These are phyloP conservation scores for Pseudogymnoascus sp. DNA, from an alignment of 2,329 filamentous ascomycete genomes.

Conservation along the genomic window DNA sequence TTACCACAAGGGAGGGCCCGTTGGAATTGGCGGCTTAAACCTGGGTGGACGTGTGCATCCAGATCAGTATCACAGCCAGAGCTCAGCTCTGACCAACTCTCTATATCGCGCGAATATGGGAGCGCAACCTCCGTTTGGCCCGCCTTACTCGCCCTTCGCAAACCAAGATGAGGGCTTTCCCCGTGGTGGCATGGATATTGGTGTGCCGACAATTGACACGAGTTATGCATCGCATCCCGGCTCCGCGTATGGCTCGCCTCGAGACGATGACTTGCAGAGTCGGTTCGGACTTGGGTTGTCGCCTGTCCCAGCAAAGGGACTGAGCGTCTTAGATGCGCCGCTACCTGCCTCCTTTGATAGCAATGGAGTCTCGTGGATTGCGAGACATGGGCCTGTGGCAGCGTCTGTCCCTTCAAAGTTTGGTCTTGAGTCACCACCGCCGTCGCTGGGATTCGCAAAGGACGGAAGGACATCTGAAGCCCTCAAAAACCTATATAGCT, in stretches of 20 bases:
- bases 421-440: conserved; percentile 74
- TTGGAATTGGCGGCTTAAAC: conserved; percentile 40
- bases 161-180: conserved; percentile 48
- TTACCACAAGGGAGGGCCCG: conserved; percentile 61
- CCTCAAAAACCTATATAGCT: conserved; percentile 56
- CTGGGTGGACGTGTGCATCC: conserved; percentile 62
- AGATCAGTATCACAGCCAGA: conserved; percentile 52
- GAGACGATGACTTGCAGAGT: conserved; percentile 53
- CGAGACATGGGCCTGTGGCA: conserved; percentile 80
- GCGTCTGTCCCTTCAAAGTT: conserved; percentile 91
- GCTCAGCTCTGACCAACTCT: conserved; percentile 66
- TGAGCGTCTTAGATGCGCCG: conserved; percentile 90
- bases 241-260: conserved; percentile 72
- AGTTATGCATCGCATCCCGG: conserved; percentile 41
- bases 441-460: conserved; percentile 57
- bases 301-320: conserved; percentile 57
- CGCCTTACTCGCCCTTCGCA: conserved; percentile 32
- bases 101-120: conserved; percentile 54
- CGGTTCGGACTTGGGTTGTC: conserved; percentile 67
- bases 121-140: conserved; percentile 26
- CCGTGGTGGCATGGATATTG: conserved; percentile 34
- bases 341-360: conserved; percentile 93
- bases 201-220: conserved; percentile 44
- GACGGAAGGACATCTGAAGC: conserved; percentile 54
- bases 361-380: conserved; percentile 86